Conservation (phyloP, 768 basidiomycete species). For the Auricularia cornea region DNA sequence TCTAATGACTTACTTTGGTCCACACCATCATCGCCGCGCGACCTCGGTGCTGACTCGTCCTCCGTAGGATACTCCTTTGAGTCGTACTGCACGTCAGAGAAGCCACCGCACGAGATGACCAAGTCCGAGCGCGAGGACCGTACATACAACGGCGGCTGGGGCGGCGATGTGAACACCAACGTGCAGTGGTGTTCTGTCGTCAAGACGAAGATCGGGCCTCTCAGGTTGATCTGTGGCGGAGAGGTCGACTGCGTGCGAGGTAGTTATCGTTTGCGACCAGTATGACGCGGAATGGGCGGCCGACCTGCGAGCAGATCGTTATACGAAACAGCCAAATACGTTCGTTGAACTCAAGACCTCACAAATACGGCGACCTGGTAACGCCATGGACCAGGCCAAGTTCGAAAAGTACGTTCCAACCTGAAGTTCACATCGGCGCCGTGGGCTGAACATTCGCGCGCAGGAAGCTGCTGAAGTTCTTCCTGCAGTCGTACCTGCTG, state of each 20-base stretch:
- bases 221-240: constrained; percentile 70
- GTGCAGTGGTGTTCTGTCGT: constrained; percentile 88
- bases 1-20: constrained; percentile 60
- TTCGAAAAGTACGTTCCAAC: constrained; percentile 65
- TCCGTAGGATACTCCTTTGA: constrained; percentile 67
- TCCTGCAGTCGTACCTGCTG: constrained; percentile 84
- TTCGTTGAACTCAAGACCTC: constrained; percentile 89
- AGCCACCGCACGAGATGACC: constrained; percentile 15
- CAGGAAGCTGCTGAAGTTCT: constrained; percentile 87
- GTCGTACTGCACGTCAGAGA: constrained; percentile 63
- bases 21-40: not conserved
- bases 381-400: constrained; percentile 50
- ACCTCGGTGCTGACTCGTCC: not conserved
- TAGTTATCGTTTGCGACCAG: constrained; percentile 21
- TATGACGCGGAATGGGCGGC: not conserved
- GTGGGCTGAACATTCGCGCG: constrained; percentile 3
- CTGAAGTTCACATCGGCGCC: not conserved
- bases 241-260: constrained; percentile 88
- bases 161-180: constrained; percentile 79
- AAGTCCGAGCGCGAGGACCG: not conserved
- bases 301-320: constrained; percentile 36
- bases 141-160: constrained; percentile 41
- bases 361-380: constrained; percentile 45
- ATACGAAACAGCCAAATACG: constrained; percentile 51
- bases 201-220: constrained; percentile 71